Conservation (phyloP, 768 basidiomycete species). For the Mycena indigotica region DNA sequence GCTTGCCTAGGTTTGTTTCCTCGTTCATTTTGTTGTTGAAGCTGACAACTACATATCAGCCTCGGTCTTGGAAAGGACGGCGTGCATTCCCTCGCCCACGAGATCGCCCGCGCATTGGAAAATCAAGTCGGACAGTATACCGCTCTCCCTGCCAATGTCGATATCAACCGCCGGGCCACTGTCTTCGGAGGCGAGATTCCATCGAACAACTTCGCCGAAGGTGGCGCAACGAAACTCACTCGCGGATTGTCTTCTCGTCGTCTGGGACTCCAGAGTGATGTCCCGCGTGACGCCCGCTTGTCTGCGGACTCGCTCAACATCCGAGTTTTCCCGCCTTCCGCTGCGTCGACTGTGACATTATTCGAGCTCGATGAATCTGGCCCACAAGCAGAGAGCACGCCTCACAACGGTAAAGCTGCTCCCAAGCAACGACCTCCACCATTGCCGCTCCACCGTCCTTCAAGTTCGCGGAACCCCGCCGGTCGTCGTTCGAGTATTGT, state of each 20-base stretch:
- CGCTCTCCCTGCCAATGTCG: constrained; percentile 42
- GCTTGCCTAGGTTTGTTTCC: constrained; percentile 61
- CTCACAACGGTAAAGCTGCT: constrained; percentile 48
- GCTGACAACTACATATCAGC: constrained; percentile 37
- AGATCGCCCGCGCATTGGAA: constrained; percentile 55
- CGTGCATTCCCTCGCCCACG: constrained; percentile 49
- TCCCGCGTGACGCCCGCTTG: constrained; percentile 53
- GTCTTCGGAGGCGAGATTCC: constrained; percentile 46
- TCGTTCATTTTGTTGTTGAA: not conserved
- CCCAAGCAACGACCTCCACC: constrained; percentile 34
- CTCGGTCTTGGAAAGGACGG: constrained; percentile 65
- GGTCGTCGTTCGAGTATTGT: constrained; percentile 60
- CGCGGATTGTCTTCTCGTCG: constrained; percentile 48
- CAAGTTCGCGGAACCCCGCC: not conserved
- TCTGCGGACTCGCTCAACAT: constrained; percentile 47
- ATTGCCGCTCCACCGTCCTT: constrained; percentile 36
- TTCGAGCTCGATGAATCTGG: constrained; percentile 57
- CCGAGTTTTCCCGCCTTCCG: constrained; percentile 44
- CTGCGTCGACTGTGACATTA: constrained; percentile 62
- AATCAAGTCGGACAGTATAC: constrained; percentile 42
- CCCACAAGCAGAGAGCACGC: constrained; percentile 66
- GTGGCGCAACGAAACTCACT: constrained; percentile 23
- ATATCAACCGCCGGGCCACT: constrained; percentile 49
- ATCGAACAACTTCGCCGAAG: constrained; percentile 44
- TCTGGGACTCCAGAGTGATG: constrained; percentile 51